These are phyloP conservation scores for Ettlia oleoabundans DNA, from an alignment of 139 green algal genomes.

Conservation along the genomic window DNA sequence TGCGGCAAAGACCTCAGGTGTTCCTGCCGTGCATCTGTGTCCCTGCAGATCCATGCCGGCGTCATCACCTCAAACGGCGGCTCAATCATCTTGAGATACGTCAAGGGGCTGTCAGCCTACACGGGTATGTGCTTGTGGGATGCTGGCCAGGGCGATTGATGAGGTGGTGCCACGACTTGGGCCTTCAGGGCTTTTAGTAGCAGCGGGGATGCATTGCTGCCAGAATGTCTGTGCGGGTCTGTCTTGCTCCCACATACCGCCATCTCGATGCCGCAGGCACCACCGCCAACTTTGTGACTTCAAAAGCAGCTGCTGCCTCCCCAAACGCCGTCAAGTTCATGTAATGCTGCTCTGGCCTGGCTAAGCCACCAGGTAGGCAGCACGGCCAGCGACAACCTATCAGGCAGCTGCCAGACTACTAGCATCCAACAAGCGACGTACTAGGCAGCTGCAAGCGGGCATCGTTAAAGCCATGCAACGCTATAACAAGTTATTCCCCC, in stretches of 20 bases:
- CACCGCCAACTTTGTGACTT: conserved; percentile 1
- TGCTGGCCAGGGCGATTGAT: neutral
- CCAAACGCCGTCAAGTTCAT: neutral
- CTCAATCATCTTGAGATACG: neutral
- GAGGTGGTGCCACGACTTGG: too few relatives aligned
- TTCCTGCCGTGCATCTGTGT: too few relatives aligned
- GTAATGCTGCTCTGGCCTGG: neutral
- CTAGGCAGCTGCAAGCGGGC: too few relatives aligned
- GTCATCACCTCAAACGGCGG: neutral
- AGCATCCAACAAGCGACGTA: too few relatives aligned
- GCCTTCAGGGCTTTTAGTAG: too few relatives aligned
- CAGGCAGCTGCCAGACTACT: too few relatives aligned
- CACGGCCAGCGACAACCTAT: too few relatives aligned
- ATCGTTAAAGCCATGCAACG: too few relatives aligned
- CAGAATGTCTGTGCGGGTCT: neutral
- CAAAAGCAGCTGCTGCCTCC: neutral
- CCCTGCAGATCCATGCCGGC: conserved; percentile 4
- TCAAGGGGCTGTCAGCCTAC: neutral
- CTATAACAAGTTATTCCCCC: too few relatives aligned
- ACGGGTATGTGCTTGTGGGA: neutral
- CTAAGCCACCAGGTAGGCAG: neutral
- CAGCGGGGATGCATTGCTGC: too few relatives aligned
- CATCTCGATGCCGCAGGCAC: neutral
- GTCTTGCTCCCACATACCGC: too few relatives aligned
- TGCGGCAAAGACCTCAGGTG: too few relatives aligned